phyloP scores from a whole-genome alignment of 2,329 filamentous ascomycete genomes.

The Neofusicoccum parvum region DNA sequence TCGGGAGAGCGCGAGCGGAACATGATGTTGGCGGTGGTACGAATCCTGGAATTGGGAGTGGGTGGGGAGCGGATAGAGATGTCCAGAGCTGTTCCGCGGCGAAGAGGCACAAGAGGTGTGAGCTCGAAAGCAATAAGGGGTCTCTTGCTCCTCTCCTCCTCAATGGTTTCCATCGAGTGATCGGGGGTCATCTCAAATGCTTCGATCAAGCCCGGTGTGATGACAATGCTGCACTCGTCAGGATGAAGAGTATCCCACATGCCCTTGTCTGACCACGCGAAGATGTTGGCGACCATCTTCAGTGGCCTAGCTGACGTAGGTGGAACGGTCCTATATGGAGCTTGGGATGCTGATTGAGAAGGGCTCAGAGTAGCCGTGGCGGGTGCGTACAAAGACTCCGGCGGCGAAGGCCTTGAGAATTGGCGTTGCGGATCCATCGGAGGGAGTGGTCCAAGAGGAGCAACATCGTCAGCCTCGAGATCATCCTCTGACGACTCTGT shows the following conservation, averaged over 20 bases:
- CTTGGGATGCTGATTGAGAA: slow-evolving; percentile 81
- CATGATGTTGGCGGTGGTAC: slow-evolving; percentile 76
- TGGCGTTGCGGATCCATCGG: slow-evolving; percentile 26
- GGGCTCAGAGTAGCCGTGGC: slow-evolving; percentile 65
- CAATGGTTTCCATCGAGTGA: slow-evolving; percentile 41
- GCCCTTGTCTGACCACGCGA: slow-evolving; percentile 65
- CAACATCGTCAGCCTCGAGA: slow-evolving; percentile 50
- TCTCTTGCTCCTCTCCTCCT: slow-evolving; percentile 34
- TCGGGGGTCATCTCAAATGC: slow-evolving; percentile 59
- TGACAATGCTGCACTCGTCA: slow-evolving; percentile 63
- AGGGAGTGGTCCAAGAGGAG: slow-evolving; percentile 24
- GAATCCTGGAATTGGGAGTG: slow-evolving; percentile 70
- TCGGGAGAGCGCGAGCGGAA: slow-evolving; percentile 77
- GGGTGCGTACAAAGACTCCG: slow-evolving; percentile 41
- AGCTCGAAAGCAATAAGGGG: slow-evolving; percentile 75
- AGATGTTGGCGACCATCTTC: slow-evolving; percentile 62
- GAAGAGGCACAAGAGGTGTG: slow-evolving; percentile 85
- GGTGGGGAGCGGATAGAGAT: slow-evolving; percentile 91
- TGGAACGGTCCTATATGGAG: slow-evolving; percentile 61
- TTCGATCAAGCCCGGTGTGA: slow-evolving; percentile 66
- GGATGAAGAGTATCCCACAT: slow-evolving; percentile 63
- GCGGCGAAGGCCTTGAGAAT: slow-evolving; percentile 48
- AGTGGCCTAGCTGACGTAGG: slow-evolving; percentile 54
- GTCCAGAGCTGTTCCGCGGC: slow-evolving; percentile 88
- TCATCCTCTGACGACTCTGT: slow-evolving; percentile 61